Evolutionary conservation across 805 yeast species (phyloP).

Genomic region (Candida xiaguanensis): DNA sequence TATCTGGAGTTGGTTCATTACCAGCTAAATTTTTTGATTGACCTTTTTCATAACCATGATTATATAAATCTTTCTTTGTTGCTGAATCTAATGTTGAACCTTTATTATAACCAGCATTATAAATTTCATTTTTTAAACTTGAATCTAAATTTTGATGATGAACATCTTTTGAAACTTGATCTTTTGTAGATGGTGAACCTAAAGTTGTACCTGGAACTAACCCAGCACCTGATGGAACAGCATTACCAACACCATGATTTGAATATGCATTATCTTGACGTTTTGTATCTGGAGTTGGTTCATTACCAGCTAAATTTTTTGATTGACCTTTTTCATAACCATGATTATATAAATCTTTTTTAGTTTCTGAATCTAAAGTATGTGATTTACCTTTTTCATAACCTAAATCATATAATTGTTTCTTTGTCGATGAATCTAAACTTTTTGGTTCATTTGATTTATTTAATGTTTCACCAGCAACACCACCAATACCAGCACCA

Average conservation of each 20-base stretch:
- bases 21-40: neutral
- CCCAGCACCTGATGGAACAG: constrained; percentile 10
- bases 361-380: neutral
- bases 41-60: constrained; percentile 3
- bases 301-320: neutral
- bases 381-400: neutral
- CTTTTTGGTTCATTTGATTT: neutral
- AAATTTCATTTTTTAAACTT: constrained; percentile 1
- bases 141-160: constrained; percentile 4
- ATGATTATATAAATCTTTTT: constrained; percentile 2
- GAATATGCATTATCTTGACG: constrained; percentile 4
- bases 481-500: constrained; percentile 3
- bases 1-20: neutral
- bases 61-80: constrained; percentile 1
- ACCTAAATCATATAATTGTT: constrained; percentile 1
- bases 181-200: constrained; percentile 3
- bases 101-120: constrained; percentile 1
- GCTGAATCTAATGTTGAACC: neutral
- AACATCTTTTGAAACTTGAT: constrained; percentile 1
- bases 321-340: constrained; percentile 3
- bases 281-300: neutral
- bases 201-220: constrained; percentile 5
- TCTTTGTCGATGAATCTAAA: constrained; percentile 1
- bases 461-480: neutral
- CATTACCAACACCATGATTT: constrained; percentile 3